A percentile compares a stretch with the other conserved stretches of the same genome.
Conservation (phyloP, 805 yeast species). For the Torulaspora microellipsoides region DNA sequence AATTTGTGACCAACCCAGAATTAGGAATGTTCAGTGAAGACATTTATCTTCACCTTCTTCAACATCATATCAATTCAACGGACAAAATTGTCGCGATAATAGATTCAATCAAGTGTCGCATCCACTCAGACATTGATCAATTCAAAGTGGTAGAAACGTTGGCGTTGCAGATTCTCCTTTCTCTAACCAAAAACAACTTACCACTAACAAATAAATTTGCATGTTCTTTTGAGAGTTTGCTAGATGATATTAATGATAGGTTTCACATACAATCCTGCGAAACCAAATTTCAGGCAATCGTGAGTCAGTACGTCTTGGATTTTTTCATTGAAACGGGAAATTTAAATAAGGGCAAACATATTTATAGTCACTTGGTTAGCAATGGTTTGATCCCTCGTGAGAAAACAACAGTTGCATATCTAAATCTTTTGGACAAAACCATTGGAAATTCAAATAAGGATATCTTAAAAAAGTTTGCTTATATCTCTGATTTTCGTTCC, state of each 20-base stretch:
- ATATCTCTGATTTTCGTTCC: conserved; percentile 21
- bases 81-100: conserved; percentile 13
- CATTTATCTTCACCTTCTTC: conserved; percentile 27
- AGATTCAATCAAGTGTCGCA: conserved; percentile 17
- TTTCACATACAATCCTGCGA: conserved; percentile 13
- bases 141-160: conserved; percentile 19
- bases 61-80: conserved; percentile 17
- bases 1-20: conserved; percentile 5
- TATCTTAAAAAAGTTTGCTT: conserved; percentile 15
- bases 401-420: conserved; percentile 12
- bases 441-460: conserved; percentile 1
- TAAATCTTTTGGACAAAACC: conserved; percentile 11
- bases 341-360: conserved; percentile 13
- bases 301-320: conserved; percentile 14
- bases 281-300: conserved; percentile 12
- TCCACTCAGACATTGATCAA: conserved; percentile 20
- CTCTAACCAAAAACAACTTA: conserved; percentile 9
- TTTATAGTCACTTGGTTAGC: conserved; percentile 14
- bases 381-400: conserved; percentile 15
- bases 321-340: conserved; percentile 11
- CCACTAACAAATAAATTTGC: conserved; percentile 1
- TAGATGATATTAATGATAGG: conserved; percentile 10
- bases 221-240: conserved; percentile 8
- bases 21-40: conserved; percentile 34
- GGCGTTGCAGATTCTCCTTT: conserved; percentile 12